These are phyloP conservation scores for Trichosporon sp. DNA, from an alignment of 1,284 basidiomycete genomes.

Conservation along the genomic window DNA sequence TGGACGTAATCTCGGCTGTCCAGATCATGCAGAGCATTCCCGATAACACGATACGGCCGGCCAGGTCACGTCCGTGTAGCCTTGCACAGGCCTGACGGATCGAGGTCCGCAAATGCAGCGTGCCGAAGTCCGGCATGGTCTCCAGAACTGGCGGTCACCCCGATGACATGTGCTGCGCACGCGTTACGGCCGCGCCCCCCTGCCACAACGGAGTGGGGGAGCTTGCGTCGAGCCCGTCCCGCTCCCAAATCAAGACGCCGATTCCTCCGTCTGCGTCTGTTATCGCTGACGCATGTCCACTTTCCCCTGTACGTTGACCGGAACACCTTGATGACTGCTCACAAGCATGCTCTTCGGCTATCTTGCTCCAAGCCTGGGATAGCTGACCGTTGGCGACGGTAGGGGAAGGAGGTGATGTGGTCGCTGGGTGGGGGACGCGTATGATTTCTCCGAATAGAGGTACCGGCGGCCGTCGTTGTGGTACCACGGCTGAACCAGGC, in stretches of 20 bases:
- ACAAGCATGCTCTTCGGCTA: neutral
- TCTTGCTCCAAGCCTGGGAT: neutral
- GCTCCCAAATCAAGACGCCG: neutral
- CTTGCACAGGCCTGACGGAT: no score
- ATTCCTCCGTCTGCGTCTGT: neutral
- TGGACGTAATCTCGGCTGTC: no score
- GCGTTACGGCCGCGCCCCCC: neutral
- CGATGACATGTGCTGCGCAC: neutral
- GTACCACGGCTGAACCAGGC: neutral
- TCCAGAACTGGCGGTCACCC: no score
- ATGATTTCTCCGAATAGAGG: neutral
- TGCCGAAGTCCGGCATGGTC: neutral
- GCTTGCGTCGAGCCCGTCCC: neutral
- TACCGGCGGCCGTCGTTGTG: no score
- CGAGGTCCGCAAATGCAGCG: neutral
- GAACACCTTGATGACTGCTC: neutral
- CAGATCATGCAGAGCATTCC: no score
- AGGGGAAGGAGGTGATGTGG: no score
- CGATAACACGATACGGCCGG: no score
- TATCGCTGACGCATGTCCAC: no score
- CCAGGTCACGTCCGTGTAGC: no score
- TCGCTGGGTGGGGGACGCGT: neutral
- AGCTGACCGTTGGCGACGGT: neutral
- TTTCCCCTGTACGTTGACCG: no score
- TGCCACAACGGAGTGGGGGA: no score